These are phyloP conservation scores for Leishmania braziliensis DNA, from an alignment of 208 protist genomes.

Conservation along the genomic window DNA sequence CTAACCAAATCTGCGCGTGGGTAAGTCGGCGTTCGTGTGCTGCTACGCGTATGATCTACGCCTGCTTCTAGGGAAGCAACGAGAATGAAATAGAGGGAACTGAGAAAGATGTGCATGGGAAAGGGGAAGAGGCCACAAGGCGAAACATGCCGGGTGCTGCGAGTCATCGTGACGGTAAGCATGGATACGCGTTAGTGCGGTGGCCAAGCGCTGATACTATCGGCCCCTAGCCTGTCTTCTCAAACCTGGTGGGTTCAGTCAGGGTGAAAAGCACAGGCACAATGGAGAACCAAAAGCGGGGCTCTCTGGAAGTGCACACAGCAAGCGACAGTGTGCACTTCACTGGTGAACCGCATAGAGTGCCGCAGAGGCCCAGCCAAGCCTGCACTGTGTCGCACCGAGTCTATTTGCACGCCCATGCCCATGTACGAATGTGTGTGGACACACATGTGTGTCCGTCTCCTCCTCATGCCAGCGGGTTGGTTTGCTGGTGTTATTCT, in stretches of 20 bases:
- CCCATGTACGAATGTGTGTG: background rate
- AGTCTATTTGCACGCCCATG: background rate
- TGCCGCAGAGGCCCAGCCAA: background rate
- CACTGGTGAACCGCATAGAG: background rate
- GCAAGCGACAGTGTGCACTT: background rate
- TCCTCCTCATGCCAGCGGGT: background rate
- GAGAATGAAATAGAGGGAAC: background rate
- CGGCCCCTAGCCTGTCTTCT: background rate
- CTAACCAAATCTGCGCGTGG: background rate
- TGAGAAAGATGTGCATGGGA: background rate
- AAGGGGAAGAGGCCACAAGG: background rate
- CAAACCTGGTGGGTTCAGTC: background rate
- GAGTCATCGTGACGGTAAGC: background rate
- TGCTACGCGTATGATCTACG: background rate
- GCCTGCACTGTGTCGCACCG: background rate
- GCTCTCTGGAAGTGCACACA: background rate
- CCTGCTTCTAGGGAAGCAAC: background rate
- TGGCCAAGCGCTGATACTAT: background rate
- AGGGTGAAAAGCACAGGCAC: background rate
- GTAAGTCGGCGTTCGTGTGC: background rate
- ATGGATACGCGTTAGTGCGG: too few species aligned
- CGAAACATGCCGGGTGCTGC: background rate
- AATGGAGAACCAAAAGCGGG: background rate
- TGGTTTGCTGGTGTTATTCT: background rate
- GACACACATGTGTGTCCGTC: background rate